Evolutionary conservation across 2,329 filamentous ascomycete genomes (phyloP), one percentile per base, ranked within the genome.

Genomic region (Talaromyces amestolkiae): DNA sequence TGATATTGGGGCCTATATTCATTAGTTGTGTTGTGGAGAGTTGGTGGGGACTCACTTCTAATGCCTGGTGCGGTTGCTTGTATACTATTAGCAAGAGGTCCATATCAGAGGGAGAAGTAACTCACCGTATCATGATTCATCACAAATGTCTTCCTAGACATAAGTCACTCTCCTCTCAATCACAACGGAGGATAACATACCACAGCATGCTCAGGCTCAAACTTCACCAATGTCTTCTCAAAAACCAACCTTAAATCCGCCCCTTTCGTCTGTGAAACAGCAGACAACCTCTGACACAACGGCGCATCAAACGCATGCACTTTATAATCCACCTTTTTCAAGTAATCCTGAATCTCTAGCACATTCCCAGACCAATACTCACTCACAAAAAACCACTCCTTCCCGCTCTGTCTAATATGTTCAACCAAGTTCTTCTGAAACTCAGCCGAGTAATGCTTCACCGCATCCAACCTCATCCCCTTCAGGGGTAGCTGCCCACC

Each of bases 401-500:
- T 76, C 2, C 84, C 84, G 35, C 75, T 77, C 51, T 80, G 78
- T 71, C 85, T 84, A 66, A 91, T 76, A 54, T 84, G 79, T 6
- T 79, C 78, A 60, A 91, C 84, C 76, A 90, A 90, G n/a, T 86
- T 82, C 49, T 82, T 83, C 37, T 89, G 83, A 72, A 92, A 92
- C n/a, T 82, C 80, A 66, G 85, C 84, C 33, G 86, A 89, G 75
- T 88, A 91, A 76, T 92, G 90, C 76, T 91, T 90, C 35, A 88
- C 86, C 13, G 89, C 90, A 73, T 92, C 90, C 60, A 92, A 83
- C 19, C 90, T 83, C 74, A 92, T 88, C 0, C 89, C 89, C 67
- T 84, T 82, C 11, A 92, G 78, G 0, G 85, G 84, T 0, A 91
- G 73, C 66, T 88, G 80, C 6, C 84, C 78, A 0, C 84, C 83